Conservation (phyloP, 768 basidiomycete genomes). For the Coprinellus micaceus region DNA sequence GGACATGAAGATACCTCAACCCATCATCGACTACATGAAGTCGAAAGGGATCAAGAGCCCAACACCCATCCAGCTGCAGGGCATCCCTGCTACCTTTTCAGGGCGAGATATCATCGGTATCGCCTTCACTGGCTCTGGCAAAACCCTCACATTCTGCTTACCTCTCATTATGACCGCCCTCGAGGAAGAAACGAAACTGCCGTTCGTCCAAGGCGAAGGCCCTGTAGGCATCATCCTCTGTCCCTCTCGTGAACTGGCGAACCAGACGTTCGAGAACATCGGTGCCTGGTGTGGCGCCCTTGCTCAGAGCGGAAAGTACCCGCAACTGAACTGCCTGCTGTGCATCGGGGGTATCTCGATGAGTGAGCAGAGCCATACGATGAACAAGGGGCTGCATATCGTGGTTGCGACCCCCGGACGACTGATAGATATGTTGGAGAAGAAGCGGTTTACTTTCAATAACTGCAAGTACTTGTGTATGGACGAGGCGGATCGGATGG, state of each 20-base stretch:
- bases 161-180: slow-evolving; percentile 95
- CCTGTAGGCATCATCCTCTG: slow-evolving; percentile 96
- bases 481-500: slow-evolving; percentile 99
- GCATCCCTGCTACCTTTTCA: slow-evolving; percentile 91
- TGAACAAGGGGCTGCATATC: slow-evolving; percentile 90
- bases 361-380: slow-evolving; percentile 91
- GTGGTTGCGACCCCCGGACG: slow-evolving; percentile 97
- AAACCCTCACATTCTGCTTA: slow-evolving; percentile 97
- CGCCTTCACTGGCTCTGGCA: slow-evolving; percentile 98
- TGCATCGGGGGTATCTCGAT: slow-evolving; percentile 99
- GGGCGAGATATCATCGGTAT: slow-evolving; percentile 99
- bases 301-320: slow-evolving; percentile 76
- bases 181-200: slow-evolving; percentile 88
- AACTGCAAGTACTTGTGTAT: slow-evolving; percentile 96
- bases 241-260: slow-evolving; percentile 94
- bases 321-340: slow-evolving; percentile 80
- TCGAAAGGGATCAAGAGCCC: slow-evolving; percentile 81
- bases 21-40: slow-evolving; percentile 79
- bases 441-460: slow-evolving; percentile 87
- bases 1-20: slow-evolving; percentile 98
- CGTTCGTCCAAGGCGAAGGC: slow-evolving; percentile 90
- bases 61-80: slow-evolving; percentile 96
- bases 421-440: slow-evolving; percentile 97
- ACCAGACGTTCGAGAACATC: slow-evolving; percentile 95
- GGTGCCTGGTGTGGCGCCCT: slow-evolving; percentile 81